These are phyloP conservation scores for Musa schizocarpa DNA, from an alignment of 176 grass and related monocot species.

Conservation along the genomic window DNA sequence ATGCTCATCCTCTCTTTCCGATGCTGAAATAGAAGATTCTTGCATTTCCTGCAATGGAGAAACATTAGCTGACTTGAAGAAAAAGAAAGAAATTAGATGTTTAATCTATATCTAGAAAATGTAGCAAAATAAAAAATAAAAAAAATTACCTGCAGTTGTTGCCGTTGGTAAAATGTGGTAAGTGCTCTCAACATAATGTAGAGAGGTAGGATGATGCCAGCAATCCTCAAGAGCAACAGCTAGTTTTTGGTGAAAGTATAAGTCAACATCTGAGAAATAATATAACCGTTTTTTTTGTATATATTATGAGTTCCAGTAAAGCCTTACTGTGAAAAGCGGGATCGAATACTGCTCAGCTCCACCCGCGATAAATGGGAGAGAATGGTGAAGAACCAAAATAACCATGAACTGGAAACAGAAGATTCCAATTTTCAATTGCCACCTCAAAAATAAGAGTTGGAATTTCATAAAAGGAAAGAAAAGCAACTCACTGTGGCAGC, in stretches of 20 bases:
- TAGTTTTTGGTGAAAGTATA: conserved; percentile 4
- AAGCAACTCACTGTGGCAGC: conserved; percentile 50
- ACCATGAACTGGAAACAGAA: conserved; percentile 59
- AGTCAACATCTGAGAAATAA: neutral
- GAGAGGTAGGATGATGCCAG: conserved; percentile 40
- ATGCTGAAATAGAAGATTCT: neutral
- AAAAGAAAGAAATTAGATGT: neutral
- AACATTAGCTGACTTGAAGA: neutral
- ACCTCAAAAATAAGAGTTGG: neutral
- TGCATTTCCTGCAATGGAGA: neutral
- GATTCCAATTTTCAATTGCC: neutral
- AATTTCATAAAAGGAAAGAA: neutral
- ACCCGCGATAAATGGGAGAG: conserved; percentile 50
- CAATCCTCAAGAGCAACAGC: conserved; percentile 50
- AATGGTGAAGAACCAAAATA: conserved; percentile 67
- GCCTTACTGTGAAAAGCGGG: conserved; percentile 55
- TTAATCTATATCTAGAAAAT: neutral
- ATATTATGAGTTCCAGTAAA: neutral
- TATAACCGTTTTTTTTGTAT: neutral
- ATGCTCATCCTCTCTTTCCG: neutral
- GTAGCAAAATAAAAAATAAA: too few species aligned
- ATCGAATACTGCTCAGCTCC: conserved; percentile 63
- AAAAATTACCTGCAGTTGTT: conserved; percentile 15
- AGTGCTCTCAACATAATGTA: conserved; percentile 38
- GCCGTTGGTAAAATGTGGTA: conserved; percentile 29